Percentiles rank a stretch among this genome's conserved stretches.
These are phyloP conservation scores for Fomitiporia mediterranea DNA, from an alignment of 1,284 basidiomycete species.

Conservation along the genomic window DNA sequence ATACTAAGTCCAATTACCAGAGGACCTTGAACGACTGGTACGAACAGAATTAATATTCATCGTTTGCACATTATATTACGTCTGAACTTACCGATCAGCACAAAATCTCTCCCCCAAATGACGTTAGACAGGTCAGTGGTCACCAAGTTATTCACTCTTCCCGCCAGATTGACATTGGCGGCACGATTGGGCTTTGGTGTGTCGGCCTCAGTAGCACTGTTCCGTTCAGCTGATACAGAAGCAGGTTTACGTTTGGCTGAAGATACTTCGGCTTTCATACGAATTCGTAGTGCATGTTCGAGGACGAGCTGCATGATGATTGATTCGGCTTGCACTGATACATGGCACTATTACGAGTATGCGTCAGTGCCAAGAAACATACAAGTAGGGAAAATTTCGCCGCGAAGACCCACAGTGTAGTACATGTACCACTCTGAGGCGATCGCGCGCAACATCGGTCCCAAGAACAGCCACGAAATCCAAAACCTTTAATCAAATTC, in stretches of 20 bases:
- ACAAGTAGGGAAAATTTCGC: constrained; percentile 4
- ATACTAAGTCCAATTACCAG: constrained; percentile 28
- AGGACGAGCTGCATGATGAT: constrained; percentile 40
- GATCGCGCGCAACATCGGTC: constrained; percentile 41
- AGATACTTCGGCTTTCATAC: constrained; percentile 27
- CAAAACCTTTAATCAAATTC: constrained; percentile 40
- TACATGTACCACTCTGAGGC: constrained; percentile 47
- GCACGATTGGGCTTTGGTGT: constrained; percentile 2
- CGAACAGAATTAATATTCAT: too few species aligned
- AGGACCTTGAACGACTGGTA: constrained; percentile 25
- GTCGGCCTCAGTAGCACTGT: constrained; percentile 1
- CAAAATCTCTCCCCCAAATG: not conserved
- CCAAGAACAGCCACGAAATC: constrained; percentile 58
- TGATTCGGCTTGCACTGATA: constrained; percentile 26
- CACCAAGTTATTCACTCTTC: constrained; percentile 38
- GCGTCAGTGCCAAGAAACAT: too few species aligned
- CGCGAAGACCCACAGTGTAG: constrained; percentile 34
- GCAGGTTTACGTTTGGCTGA: not conserved
- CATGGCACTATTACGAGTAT: not conserved
- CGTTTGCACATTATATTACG: not conserved
- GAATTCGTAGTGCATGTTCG: constrained; percentile 39
- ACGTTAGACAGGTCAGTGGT: constrained; percentile 26
- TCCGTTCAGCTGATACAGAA: constrained; percentile 16
- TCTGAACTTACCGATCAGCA: constrained; percentile 17
- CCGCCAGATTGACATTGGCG: constrained; percentile 28